phyloP scores from a whole-genome alignment of 495 filamentous ascomycete genomes.

The Sphaerosporella brunnea region DNA sequence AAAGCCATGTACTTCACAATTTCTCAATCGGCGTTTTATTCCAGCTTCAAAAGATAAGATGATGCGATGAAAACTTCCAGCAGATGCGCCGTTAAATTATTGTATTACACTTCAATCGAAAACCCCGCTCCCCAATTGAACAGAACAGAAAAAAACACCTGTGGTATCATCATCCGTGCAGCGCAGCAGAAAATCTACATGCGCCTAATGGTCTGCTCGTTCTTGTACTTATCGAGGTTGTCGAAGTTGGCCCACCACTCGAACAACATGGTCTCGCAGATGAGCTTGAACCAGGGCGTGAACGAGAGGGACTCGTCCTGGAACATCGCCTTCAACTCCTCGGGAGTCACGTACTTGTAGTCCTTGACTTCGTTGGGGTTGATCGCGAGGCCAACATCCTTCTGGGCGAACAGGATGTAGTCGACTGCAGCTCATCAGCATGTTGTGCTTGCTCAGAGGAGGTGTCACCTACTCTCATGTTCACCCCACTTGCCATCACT shows the following conservation, averaged over 20 bases:
- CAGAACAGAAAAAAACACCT: too few species aligned
- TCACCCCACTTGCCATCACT: constrained; percentile 98
- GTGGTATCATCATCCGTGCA: not conserved
- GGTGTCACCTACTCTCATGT: constrained; percentile 64
- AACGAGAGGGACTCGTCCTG: constrained; percentile 58
- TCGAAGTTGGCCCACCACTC: constrained; percentile 95
- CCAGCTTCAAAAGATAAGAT: too few species aligned
- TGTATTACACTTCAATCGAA: too few species aligned
- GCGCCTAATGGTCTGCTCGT: constrained; percentile 70
- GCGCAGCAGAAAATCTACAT: constrained; percentile 37
- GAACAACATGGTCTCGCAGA: constrained; percentile 88
- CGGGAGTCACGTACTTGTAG: constrained; percentile 61
- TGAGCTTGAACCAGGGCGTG: constrained; percentile 98
- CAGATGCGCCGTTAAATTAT: too few species aligned
- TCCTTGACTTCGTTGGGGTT: constrained; percentile 82
- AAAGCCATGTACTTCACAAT: too few species aligned
- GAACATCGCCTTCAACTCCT: constrained; percentile 75
- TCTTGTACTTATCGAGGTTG: constrained; percentile 65
- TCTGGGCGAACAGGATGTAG: constrained; percentile 97
- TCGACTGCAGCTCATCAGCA: constrained; percentile 47
- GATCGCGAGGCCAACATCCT: constrained; percentile 59
- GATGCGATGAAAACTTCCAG: too few species aligned
- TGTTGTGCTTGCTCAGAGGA: not conserved
- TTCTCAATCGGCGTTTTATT: too few species aligned
- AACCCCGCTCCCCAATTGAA: too few species aligned